phyloP scores from a whole-genome alignment of 257 asterid species.

The Primulina eburnea region DNA sequence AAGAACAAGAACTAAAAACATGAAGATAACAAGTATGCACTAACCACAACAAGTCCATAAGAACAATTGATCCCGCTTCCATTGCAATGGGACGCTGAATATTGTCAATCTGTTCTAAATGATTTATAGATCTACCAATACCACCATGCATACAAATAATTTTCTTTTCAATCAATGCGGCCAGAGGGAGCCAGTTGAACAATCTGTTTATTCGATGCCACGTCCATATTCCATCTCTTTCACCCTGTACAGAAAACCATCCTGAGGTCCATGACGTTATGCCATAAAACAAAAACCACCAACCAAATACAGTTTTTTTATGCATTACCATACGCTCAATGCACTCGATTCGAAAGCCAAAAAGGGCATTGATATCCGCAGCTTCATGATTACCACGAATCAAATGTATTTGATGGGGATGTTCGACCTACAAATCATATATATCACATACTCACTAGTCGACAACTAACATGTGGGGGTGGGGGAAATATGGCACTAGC shows the following conservation, averaged over 20 bases:
- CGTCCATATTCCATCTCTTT: conserved; percentile 98
- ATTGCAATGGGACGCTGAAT: conserved; percentile 94
- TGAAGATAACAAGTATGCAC: conserved; percentile 25
- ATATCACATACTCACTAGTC: conserved; percentile 18
- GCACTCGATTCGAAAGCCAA: conserved; percentile 98
- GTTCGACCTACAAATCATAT: conserved; percentile 62
- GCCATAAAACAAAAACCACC: conserved; percentile 19
- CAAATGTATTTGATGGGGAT: conserved; percentile 79
- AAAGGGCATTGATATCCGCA: conserved; percentile 98
- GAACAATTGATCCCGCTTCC: conserved; percentile 98
- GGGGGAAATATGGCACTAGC: neutral
- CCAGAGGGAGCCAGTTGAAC: conserved; percentile 98
- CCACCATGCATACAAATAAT: conserved; percentile 99
- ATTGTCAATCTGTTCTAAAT: conserved; percentile 84
- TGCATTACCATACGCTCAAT: conserved; percentile 89
- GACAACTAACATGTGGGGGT: neutral
- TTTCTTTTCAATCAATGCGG: conserved; percentile 90
- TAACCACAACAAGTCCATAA: conserved; percentile 92
- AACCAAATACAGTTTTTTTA: conserved; percentile 6
- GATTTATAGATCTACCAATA: conserved; percentile 97
- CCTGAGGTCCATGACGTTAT: conserved; percentile 20
- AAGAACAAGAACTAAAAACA: conserved; percentile 12
- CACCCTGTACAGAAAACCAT: conserved; percentile 64
- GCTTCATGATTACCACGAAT: conserved; percentile 99
- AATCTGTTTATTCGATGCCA: conserved; percentile 96